Percentiles rank a stretch among this genome's conserved stretches.
phyloP scores from a whole-genome alignment of 1,139 yeast genomes.

The Pichia norvegensis region DNA sequence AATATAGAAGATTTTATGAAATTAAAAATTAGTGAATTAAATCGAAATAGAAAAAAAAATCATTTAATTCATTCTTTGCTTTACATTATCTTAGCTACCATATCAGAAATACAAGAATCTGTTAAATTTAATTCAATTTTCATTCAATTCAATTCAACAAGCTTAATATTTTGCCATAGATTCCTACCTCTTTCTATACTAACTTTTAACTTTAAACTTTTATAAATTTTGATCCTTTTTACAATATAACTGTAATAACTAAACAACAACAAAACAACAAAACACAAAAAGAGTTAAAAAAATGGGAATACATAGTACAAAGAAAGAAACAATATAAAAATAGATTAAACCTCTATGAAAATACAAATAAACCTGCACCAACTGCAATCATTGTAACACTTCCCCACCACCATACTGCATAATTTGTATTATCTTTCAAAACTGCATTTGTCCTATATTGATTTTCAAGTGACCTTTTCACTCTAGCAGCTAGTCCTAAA shows the following conservation, averaged over 20 bases:
- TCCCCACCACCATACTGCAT: conserved; percentile 45
- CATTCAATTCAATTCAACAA: neutral
- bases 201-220: too few relatives aligned
- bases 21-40: conserved; percentile 22
- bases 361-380: conserved; percentile 29
- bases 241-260: too few relatives aligned
- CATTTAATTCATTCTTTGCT: neutral
- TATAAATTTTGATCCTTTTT: too few relatives aligned
- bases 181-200: neutral
- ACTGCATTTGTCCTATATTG: conserved; percentile 71
- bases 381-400: conserved; percentile 34
- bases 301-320: neutral
- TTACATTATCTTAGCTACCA: neutral
- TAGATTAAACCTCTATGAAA: conserved; percentile 3
- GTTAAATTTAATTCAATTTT: too few relatives aligned
- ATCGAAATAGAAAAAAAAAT: neutral
- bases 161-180: neutral
- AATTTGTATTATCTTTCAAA: conserved; percentile 37
- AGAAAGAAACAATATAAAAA: neutral
- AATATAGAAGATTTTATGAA: conserved; percentile 73
- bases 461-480: conserved; percentile 72
- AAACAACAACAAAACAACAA: neutral
- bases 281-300: neutral
- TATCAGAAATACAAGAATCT: too few relatives aligned
- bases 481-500: conserved; percentile 28